phyloP scores from a whole-genome alignment of 345 rosid genomes.

The Lumnitzera littorea region DNA sequence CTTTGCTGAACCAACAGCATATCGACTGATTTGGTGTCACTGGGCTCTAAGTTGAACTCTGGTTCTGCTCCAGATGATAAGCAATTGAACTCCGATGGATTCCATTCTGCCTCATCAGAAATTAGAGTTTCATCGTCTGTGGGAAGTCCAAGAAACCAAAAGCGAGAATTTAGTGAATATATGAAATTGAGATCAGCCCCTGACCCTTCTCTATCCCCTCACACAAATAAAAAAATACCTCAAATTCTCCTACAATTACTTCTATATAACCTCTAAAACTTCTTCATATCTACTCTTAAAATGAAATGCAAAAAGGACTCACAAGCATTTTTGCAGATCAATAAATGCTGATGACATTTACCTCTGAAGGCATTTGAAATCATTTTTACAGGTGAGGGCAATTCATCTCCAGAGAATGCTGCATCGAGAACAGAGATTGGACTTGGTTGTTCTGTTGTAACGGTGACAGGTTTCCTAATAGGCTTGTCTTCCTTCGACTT shows the following conservation, averaged over 20 bases:
- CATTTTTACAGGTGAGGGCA: slow-evolving; percentile 80
- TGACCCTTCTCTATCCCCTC: not conserved
- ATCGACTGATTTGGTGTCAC: slow-evolving; percentile 17
- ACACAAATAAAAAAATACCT: not conserved
- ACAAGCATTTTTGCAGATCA: not conserved
- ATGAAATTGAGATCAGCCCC: not conserved
- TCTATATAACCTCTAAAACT: too few relatives aligned
- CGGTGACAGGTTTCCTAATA: slow-evolving; percentile 25
- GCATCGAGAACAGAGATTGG: slow-evolving; percentile 93
- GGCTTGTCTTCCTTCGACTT: slow-evolving; percentile 24
- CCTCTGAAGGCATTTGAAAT: slow-evolving; percentile 60
- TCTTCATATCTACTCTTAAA: too few relatives aligned
- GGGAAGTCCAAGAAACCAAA: not conserved
- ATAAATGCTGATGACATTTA: slow-evolving; percentile 12
- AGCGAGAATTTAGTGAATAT: not conserved
- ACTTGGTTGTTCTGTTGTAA: slow-evolving; percentile 75
- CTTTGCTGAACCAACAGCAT: slow-evolving; percentile 12
- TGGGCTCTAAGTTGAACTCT: slow-evolving; percentile 28
- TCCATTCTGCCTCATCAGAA: slow-evolving; percentile 43
- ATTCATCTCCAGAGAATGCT: slow-evolving; percentile 58
- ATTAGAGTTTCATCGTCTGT: slow-evolving; percentile 42
- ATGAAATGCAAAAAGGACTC: not conserved
- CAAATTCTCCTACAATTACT: too few relatives aligned
- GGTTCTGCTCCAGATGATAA: slow-evolving; percentile 21
- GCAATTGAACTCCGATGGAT: slow-evolving; percentile 13